phyloP scores from a whole-genome alignment of 192 early-diverging fungal species.

The Mortierella antarctica region DNA sequence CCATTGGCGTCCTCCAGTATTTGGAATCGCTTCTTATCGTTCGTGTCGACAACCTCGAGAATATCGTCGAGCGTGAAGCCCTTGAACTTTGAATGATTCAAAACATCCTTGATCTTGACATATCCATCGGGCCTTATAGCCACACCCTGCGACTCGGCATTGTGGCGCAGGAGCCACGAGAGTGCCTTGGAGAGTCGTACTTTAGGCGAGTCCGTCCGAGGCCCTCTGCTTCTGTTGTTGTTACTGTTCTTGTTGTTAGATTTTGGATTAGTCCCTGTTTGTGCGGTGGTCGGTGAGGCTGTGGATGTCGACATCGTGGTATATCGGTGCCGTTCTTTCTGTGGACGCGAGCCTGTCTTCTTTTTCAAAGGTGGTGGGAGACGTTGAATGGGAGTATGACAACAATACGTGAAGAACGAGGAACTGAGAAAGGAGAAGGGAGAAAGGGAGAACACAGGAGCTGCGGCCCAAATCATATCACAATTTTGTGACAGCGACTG shows the following conservation, averaged over 20 bases:
- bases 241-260: not conserved
- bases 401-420: too few species aligned
- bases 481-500: too few species aligned
- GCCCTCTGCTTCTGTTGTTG: conserved; percentile 17
- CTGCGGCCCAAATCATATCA: too few species aligned
- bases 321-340: too few species aligned
- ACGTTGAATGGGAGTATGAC: too few species aligned
- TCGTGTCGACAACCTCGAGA: conserved; percentile 72
- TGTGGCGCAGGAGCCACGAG: conserved; percentile 88
- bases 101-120: conserved; percentile 73
- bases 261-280: not conserved
- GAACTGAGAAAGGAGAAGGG: too few species aligned
- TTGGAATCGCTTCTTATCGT: conserved; percentile 87
- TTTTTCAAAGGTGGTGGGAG: too few species aligned
- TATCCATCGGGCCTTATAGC: conserved; percentile 81
- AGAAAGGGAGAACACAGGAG: too few species aligned
- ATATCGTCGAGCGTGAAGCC: conserved; percentile 70
- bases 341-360: too few species aligned
- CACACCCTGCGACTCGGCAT: conserved; percentile 81
- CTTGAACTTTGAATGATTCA: conserved; percentile 67
- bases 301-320: too few species aligned
- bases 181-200: conserved; percentile 79
- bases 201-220: conserved; percentile 22
- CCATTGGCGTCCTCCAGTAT: conserved; percentile 56
- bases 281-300: too few species aligned